Evolutionary conservation across 2,329 filamentous ascomycete genomes (phyloP), one percentile per base, ranked within the genome.

Genomic region (Parasarocladium wereldwijsianum): DNA sequence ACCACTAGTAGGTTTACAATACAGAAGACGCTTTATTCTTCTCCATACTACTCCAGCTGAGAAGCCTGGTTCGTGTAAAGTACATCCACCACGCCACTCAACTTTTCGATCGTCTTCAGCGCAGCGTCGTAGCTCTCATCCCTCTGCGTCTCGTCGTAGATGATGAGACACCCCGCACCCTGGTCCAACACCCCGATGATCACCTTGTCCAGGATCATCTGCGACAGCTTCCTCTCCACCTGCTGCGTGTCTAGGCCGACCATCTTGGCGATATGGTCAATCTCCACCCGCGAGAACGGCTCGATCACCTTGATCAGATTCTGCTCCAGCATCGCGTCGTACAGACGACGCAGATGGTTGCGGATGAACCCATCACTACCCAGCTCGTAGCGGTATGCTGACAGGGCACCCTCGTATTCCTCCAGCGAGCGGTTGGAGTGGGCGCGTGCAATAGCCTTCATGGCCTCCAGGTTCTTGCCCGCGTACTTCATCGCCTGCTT

Each of bases 261-360:
- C 79, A 96, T 93, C 64, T 90, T 85, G 43, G 90, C 87, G 46
- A 98, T 84, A 54, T 98, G 90, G 44, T 78, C 80, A 45, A 98
- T 93, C 60, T 98, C 90, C 32, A 98, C 90, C 38, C 86, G 75
- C 47, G 83, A 93, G 62, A 96, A 98, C 14, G 90, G 90, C 66
- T 98, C 90, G 51, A 98, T 98, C 38, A 98, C 90, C 66, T 98
- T 96, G 70, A 96, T 92, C 24, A 98, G 70, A 57, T 98, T 98
- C 69, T 98, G 90, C 65, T 98, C 90, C 50, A 98, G 60, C 85
- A 98, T 94, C 52, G 86, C 84, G 57, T 98, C 90, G 62, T 98
- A 98, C 30, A 98, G 68, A 29, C 85, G 79, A 36, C 86, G 83
- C 42, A 98, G 76, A 60, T 98, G 90, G 57, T 90, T 93, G 38